These are phyloP conservation scores for Wickerhamomyces hampshirensis DNA, from an alignment of 805 yeast genomes.

Conservation along the genomic window DNA sequence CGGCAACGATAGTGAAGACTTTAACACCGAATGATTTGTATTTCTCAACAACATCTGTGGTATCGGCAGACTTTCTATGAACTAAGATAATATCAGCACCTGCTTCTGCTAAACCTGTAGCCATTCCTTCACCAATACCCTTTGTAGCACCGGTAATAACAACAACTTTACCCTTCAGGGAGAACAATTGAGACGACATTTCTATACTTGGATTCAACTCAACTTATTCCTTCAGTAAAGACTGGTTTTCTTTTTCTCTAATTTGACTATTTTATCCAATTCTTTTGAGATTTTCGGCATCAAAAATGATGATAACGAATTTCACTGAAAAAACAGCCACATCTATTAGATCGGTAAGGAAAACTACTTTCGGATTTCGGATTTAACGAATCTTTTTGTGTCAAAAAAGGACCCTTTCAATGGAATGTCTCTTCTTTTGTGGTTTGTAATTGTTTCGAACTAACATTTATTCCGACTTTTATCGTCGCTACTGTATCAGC, in stretches of 20 bases:
- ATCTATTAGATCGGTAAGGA: too few relatives aligned
- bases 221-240: too few relatives aligned
- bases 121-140: constrained; percentile 79
- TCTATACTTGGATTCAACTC: not conserved
- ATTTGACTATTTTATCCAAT: too few relatives aligned
- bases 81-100: constrained; percentile 70
- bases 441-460: constrained; percentile 1
- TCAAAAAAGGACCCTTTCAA: too few relatives aligned
- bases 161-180: constrained; percentile 77
- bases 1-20: constrained; percentile 6
- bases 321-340: too few relatives aligned
- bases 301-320: too few relatives aligned
- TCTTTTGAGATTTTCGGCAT: not conserved
- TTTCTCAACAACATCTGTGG: constrained; percentile 10
- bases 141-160: constrained; percentile 78
- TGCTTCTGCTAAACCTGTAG: constrained; percentile 77
- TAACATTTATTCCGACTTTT: not conserved
- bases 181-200: constrained; percentile 51
- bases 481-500: not conserved
- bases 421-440: too few relatives aligned
- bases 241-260: too few relatives aligned
- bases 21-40: constrained; percentile 38
- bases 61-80: constrained; percentile 20
- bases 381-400: constrained; percentile 1
- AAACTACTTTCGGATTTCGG: not conserved